phyloP scores from a whole-genome alignment of 225 moss, liverwort and hornwort genomes.

The Bryum argenteum region DNA sequence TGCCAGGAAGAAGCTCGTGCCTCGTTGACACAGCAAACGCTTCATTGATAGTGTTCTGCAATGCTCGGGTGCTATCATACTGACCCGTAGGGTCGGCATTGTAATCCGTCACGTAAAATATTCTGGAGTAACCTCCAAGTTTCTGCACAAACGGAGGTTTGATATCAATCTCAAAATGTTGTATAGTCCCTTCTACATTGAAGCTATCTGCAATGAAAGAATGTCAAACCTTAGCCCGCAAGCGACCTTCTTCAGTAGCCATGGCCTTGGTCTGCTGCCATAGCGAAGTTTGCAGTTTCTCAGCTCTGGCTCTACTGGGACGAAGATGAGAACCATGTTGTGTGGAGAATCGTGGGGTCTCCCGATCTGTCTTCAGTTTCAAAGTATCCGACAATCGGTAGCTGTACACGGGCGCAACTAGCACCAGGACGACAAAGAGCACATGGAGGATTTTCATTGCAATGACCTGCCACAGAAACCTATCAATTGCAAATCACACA shows the following conservation, averaged over 20 bases:
- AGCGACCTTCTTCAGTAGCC: slow-evolving; percentile 54
- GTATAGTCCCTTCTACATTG: neutral
- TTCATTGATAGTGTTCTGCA: slow-evolving; percentile 70
- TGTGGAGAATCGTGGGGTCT: slow-evolving; percentile 21
- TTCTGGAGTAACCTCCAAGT: slow-evolving; percentile 50
- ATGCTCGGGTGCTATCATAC: slow-evolving; percentile 70
- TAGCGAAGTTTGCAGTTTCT: slow-evolving; percentile 35
- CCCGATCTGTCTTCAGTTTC: slow-evolving; percentile 29
- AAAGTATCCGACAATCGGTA: slow-evolving; percentile 37
- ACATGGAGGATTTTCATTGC: slow-evolving; percentile 41
- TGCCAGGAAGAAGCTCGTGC: slow-evolving; percentile 69
- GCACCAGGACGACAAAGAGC: slow-evolving; percentile 20
- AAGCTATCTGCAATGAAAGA: too few relatives aligned
- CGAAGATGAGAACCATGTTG: slow-evolving; percentile 37
- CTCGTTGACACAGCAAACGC: slow-evolving; percentile 63
- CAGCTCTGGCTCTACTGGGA: slow-evolving; percentile 43
- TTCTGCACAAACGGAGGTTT: slow-evolving; percentile 35
- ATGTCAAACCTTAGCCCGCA: slow-evolving; percentile 43
- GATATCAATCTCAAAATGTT: slow-evolving; percentile 1
- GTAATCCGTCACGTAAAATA: slow-evolving; percentile 83
- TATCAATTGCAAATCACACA: slow-evolving; percentile 15
- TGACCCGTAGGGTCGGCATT: slow-evolving; percentile 80
- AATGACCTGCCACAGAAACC: slow-evolving; percentile 25
- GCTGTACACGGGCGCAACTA: slow-evolving; percentile 36
- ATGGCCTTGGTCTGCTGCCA: slow-evolving; percentile 49